These are phyloP conservation scores for Sonneratia caseolaris DNA, from an alignment of 345 rosid species.

Conservation along the genomic window DNA sequence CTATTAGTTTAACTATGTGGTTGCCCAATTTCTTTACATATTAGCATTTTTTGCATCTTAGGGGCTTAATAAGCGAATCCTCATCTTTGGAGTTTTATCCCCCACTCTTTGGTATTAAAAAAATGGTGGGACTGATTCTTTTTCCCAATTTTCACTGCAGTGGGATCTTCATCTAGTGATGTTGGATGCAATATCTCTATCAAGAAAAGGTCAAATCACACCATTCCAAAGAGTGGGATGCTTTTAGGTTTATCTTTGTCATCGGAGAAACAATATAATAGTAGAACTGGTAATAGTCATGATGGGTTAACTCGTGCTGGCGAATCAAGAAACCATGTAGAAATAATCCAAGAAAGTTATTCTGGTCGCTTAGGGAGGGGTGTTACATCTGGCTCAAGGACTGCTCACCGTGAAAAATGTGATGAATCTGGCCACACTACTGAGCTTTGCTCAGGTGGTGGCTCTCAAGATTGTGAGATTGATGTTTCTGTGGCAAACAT, in stretches of 20 bases:
- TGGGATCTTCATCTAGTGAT: conserved; percentile 33
- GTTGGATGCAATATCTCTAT: conserved; percentile 26
- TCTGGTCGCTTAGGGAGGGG: conserved; percentile 21
- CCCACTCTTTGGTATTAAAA: not conserved
- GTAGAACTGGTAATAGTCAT: conserved; percentile 32
- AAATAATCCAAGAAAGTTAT: conserved; percentile 42
- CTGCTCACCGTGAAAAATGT: conserved; percentile 35
- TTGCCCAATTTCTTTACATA: not conserved
- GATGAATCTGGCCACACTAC: conserved; percentile 54
- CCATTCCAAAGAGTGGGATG: conserved; percentile 50
- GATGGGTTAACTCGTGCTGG: conserved; percentile 42
- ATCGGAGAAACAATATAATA: conserved; percentile 35
- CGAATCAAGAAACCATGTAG: conserved; percentile 48
- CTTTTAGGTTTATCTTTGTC: conserved; percentile 45
- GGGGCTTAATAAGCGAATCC: not conserved
- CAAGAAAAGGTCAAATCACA: conserved; percentile 40
- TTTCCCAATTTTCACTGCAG: conserved; percentile 20
- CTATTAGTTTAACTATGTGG: not conserved
- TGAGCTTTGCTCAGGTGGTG: conserved; percentile 35
- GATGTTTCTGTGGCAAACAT: conserved; percentile 34
- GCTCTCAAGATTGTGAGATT: conserved; percentile 30
- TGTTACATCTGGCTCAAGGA: conserved; percentile 30
- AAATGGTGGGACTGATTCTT: not conserved
- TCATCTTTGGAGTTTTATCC: not conserved
- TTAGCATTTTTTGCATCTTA: not conserved